These are phyloP conservation scores for Trichoderma asperelloides DNA, from an alignment of 495 filamentous ascomycete species.

Conservation along the genomic window DNA sequence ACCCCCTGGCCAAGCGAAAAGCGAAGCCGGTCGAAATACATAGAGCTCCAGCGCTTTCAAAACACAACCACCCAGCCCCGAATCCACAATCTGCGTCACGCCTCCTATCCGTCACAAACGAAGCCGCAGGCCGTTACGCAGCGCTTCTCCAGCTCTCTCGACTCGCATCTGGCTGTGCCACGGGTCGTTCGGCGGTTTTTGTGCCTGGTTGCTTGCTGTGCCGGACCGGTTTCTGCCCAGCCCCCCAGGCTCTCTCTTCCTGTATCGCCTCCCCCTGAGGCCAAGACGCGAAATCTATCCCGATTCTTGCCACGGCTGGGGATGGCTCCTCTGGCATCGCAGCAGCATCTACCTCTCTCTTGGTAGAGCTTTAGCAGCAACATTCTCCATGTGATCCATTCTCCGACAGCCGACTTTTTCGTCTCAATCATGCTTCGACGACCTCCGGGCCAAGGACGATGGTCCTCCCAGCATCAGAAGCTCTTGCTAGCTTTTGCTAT, in stretches of 20 bases:
- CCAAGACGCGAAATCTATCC: neutral
- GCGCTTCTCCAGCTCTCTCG: neutral
- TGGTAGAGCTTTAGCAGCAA: neutral
- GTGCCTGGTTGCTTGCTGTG: neutral
- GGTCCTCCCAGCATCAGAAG: conserved; percentile 35
- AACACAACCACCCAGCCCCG: neutral
- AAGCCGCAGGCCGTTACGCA: neutral
- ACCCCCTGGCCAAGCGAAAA: too few relatives aligned
- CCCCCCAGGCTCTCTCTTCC: neutral
- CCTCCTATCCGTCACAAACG: neutral
- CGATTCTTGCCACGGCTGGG: neutral
- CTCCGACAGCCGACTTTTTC: conserved; percentile 19
- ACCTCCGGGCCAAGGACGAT: conserved; percentile 42
- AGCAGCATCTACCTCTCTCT: neutral
- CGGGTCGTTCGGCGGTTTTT: neutral
- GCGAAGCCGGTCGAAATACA: too few relatives aligned
- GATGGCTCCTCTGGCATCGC: conserved; percentile 1
- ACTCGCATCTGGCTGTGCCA: neutral
- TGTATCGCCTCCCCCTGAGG: neutral
- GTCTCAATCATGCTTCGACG: conserved; percentile 45
- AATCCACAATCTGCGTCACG: neutral
- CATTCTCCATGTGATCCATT: conserved; percentile 16
- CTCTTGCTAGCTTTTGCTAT: conserved; percentile 42
- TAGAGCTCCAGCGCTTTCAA: too few relatives aligned
- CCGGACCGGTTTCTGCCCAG: neutral